Base-by-base conservation (phyloP, 805 yeast genomes). In the Cyberlindnera mycetangii region DNA sequence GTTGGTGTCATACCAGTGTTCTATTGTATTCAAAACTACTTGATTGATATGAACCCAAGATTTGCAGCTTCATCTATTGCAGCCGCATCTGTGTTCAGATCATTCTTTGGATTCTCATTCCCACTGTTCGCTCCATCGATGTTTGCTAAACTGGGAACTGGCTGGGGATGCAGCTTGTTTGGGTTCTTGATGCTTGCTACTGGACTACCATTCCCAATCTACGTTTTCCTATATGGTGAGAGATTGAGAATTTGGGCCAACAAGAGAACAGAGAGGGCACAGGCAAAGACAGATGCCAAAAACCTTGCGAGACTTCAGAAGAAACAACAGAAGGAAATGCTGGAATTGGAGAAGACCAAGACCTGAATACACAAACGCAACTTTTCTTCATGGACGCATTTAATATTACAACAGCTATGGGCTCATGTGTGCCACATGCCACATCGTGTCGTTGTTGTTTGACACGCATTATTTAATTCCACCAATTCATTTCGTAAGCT, bases 41-140 rank as follows among this genome's bases (percentile, higher is more conserved):
- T 85, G 52, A 83, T 85, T 38, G 89, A 85, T 51, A 78, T 82
- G 71, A 83, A 81, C 57, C 79, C 85, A 24, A 67, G 76, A 43
- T 81, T 74, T 53, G 78, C 89, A 0, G 89, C 89, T 0, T 75
- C 83, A n/a, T 75, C 84, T 0, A 72, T 79, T 25, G 84, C 84
- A 0, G 84, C 88, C 0, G 85, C 84, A 4, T 79, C 88, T 0
- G 74, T 83, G 49, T 75, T 80, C 54, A 69, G 93, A 54, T 79
- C 88, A 5, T 60, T 75, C 34, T 73, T 84, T 55, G 92, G 90
- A 1, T 84, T 81, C 43, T 69, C 76, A 10, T 82, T 85, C 66
- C 93, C 89, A 7, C 64, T 83, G 33, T 80, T 81, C 60, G 85
- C 84, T 3, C 61, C 69, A 8, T 65, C 72, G 8, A 76, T 83